Evolutionary conservation across 1,284 basidiomycete genomes (phyloP).

Genomic region (Cutaneotrichosporon cyanovorans): DNA sequence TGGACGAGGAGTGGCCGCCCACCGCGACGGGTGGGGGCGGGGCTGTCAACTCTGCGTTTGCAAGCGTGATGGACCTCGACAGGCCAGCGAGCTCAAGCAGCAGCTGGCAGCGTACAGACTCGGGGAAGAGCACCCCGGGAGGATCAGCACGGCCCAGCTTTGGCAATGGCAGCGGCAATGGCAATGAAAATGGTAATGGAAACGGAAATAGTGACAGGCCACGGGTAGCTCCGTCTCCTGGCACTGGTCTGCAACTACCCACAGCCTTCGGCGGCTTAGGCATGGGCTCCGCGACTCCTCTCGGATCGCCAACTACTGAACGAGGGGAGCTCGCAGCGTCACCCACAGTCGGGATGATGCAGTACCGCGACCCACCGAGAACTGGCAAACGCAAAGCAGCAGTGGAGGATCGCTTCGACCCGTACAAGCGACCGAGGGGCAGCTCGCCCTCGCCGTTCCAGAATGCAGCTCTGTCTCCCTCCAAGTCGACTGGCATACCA

Average conservation of each 20-base stretch:
- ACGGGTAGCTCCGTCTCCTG: constrained; percentile 16
- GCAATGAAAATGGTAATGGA: not conserved
- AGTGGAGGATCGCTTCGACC: constrained; percentile 41
- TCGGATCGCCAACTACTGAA: constrained; percentile 37
- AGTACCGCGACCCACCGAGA: constrained; percentile 37
- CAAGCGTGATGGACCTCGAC: constrained; percentile 43
- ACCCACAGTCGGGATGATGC: constrained; percentile 34
- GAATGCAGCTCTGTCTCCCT: constrained; percentile 29
- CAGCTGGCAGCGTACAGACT: constrained; percentile 5
- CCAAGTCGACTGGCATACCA: constrained; percentile 24
- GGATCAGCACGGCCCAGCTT: not conserved
- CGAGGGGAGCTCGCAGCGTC: constrained; percentile 25
- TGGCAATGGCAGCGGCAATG: not conserved
- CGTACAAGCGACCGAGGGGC: constrained; percentile 41
- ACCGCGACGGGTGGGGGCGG: constrained; percentile 12
- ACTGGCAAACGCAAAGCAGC: constrained; percentile 38
- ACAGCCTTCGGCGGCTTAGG: constrained; percentile 34
- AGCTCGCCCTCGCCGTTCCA: constrained; percentile 33
- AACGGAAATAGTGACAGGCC: not conserved
- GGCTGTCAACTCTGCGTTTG: constrained; percentile 39
- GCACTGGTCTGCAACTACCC: constrained; percentile 29
- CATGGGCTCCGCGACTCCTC: constrained; percentile 29
- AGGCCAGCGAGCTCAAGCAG: constrained; percentile 19
- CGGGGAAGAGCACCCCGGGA: constrained; percentile 15
- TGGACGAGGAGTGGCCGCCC: constrained; percentile 22